Base-by-base conservation (phyloP, 805 yeast species). In the Saccharomycopsis schoenii region DNA sequence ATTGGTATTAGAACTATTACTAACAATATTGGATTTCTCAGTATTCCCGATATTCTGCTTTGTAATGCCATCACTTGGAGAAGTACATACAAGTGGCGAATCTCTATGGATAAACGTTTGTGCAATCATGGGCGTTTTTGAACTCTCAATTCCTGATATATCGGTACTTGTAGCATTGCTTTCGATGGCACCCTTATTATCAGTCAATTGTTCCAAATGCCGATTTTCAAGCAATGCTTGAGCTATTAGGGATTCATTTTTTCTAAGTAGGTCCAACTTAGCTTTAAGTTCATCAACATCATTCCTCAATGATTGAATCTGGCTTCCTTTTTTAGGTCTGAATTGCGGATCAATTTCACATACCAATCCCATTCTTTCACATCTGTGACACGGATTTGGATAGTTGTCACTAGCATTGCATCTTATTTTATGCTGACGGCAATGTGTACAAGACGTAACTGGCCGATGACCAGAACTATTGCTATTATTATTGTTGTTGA, bases 331-430 rank as follows among this genome's bases (percentile, higher is more conserved):
- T 67, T 89, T 86, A 3, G 97, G 97, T 68, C 91, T 80, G 72
- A 90, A 92, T 67, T 86, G 86, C 1, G 97, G 97, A 72, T 92
- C 97, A 25, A 92, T 88, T 67, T 88, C 93, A 75, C 97, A 92
- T 61, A 79, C 80, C 43, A 90, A 76, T 1, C 83, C 85, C 88
- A 88, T 86, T 68, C 87, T 79, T 59, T 83, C 85, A 73, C 97
- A 92, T 63, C 97, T 73, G 17, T 86, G 80, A 71, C 97, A 92
- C 0, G 97, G 88, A 6, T 77, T 76, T 0, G 97, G 97, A 66
- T 81, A 87, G 64, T 85, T 83, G 24, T 87, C 92, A 2, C 89
- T 81, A 0, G 97, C 97, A 70, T 92, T 89, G 73, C 97, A 92
- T 70, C 87, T 88, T 71, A 92, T 90, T 72, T 92, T 92, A 71